Evolutionary conservation across 345 rosid species (phyloP).

Genomic region (Pseudoturritis turrita): DNA sequence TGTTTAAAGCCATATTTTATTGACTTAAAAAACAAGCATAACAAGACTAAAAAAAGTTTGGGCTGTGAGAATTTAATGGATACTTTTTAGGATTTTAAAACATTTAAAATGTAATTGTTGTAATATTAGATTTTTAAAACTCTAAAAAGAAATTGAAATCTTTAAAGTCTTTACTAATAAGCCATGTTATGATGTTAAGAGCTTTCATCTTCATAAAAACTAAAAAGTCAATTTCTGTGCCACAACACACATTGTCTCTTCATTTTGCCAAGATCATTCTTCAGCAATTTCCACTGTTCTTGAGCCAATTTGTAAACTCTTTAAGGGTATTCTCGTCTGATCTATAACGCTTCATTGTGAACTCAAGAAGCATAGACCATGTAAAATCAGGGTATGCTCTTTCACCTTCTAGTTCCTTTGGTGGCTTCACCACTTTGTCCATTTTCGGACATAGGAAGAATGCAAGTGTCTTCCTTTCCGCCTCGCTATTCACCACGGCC

Average conservation of each 20-base stretch:
- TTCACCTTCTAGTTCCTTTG: slow-evolving; percentile 37
- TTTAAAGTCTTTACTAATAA: too few relatives aligned
- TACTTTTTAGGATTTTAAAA: too few relatives aligned
- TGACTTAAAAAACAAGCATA: too few relatives aligned
- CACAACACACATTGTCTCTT: neutral
- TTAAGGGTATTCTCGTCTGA: neutral
- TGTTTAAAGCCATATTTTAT: too few relatives aligned
- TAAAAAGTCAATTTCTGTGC: neutral
- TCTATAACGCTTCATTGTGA: slow-evolving; percentile 35
- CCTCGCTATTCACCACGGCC: slow-evolving; percentile 51
- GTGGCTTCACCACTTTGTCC: slow-evolving; percentile 60
- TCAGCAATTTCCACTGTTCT: neutral
- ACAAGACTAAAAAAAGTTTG: too few relatives aligned
- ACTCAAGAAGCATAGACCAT: slow-evolving; percentile 54
- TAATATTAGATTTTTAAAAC: too few relatives aligned
- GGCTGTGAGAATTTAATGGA: too few relatives aligned
- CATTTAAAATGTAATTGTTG: too few relatives aligned
- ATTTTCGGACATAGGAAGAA: slow-evolving; percentile 49
- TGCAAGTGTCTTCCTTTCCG: slow-evolving; percentile 46
- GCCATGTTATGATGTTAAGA: too few relatives aligned
- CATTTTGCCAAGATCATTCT: neutral
- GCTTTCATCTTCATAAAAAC: too few relatives aligned
- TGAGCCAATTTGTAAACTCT: slow-evolving; percentile 3
- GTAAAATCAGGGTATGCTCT: slow-evolving; percentile 60
- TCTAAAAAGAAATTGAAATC: too few relatives aligned